These are phyloP conservation scores for Protea cynaroides DNA, from an alignment of 164 flowering plant genomes.

Conservation along the genomic window DNA sequence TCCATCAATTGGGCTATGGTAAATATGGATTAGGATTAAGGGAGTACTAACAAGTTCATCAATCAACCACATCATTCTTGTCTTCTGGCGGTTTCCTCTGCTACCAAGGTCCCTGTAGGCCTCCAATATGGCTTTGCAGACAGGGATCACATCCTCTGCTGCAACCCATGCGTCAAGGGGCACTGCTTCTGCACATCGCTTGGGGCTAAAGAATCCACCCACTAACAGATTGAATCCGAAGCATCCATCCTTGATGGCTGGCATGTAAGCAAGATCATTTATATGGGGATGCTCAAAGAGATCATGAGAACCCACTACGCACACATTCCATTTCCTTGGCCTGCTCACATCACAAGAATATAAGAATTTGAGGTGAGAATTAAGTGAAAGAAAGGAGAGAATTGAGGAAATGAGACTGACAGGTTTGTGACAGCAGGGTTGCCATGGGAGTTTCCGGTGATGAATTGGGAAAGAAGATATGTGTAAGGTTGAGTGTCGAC, in stretches of 20 bases:
- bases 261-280: constrained; percentile 97
- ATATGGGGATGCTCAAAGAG: constrained; percentile 97
- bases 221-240: constrained; percentile 91
- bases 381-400: not conserved
- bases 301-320: constrained; percentile 91
- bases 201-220: constrained; percentile 94
- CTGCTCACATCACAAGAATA: constrained; percentile 27
- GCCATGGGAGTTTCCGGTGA: constrained; percentile 73
- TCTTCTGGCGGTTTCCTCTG: constrained; percentile 89
- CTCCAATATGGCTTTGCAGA: constrained; percentile 75
- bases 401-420: constrained; percentile 34
- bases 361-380: not conserved
- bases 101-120: constrained; percentile 82
- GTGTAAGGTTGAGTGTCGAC: constrained; percentile 85
- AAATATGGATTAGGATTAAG: too few relatives aligned
- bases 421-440: constrained; percentile 68
- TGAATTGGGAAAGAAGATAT: constrained; percentile 62
- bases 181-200: constrained; percentile 85
- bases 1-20: not conserved
- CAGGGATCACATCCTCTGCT: constrained; percentile 65
- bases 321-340: constrained; percentile 98
- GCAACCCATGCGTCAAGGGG: constrained; percentile 96
- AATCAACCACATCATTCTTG: constrained; percentile 98
- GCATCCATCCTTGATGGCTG: constrained; percentile 72
- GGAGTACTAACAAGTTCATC: constrained; percentile 79